Evolutionary conservation across 495 filamentous ascomycete species (phyloP).

Genomic region (Aspergillus kassunensis): DNA sequence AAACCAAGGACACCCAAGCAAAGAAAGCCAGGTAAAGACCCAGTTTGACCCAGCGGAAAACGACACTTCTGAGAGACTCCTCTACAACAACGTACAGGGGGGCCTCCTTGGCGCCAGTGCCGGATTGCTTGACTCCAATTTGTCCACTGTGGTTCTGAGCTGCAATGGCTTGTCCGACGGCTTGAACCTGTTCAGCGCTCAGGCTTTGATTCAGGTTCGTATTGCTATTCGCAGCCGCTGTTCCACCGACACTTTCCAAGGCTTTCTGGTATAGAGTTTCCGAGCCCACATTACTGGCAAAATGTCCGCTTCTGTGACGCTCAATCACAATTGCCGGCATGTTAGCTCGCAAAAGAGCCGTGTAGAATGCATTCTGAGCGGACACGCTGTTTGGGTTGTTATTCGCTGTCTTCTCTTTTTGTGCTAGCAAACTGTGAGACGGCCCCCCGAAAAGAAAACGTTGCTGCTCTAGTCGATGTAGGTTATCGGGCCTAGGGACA

Average conservation of each 20-base stretch:
- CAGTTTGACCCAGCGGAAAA: conserved; percentile 92
- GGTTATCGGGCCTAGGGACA: conserved; percentile 17
- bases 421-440: conserved; percentile 58
- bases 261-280: conserved; percentile 73
- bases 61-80: conserved; percentile 68
- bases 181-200: conserved; percentile 65
- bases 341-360: conserved; percentile 81
- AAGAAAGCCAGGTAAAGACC: conserved; percentile 70
- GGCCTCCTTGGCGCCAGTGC: conserved; percentile 67
- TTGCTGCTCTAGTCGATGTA: conserved; percentile 35
- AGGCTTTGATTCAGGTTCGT: conserved; percentile 38
- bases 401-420: conserved; percentile 84
- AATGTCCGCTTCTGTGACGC: conserved; percentile 78
- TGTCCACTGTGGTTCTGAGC: conserved; percentile 68
- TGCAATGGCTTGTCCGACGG: conserved; percentile 81
- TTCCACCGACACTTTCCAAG: conserved; percentile 61
- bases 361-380: conserved; percentile 90
- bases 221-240: conserved; percentile 36
- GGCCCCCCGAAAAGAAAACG: conserved; percentile 53
- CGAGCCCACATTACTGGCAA: conserved; percentile 69
- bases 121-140: conserved; percentile 42
- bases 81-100: conserved; percentile 96
- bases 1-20: conserved; percentile 67
- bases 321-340: conserved; percentile 91
- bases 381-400: conserved; percentile 81